These are phyloP conservation scores for Kodamaea sp. DNA, from an alignment of 1,139 yeast species.

Conservation along the genomic window DNA sequence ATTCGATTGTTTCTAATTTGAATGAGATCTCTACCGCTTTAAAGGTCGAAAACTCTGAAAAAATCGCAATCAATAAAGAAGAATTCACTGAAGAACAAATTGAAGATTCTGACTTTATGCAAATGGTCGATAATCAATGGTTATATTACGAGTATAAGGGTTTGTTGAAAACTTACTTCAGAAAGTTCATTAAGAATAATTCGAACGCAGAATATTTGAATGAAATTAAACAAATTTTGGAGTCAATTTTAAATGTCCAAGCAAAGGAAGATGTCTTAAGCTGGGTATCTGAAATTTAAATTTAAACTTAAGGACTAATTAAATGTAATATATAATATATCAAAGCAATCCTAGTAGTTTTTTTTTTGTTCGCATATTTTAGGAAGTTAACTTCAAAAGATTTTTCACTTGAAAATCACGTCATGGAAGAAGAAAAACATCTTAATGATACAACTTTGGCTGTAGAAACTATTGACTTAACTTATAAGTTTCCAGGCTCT, in stretches of 20 bases:
- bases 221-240: conserved; percentile 21
- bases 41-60: conserved; percentile 20
- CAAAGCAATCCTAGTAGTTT: no score
- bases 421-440: conserved; percentile 1
- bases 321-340: background rate
- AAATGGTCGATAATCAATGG: conserved; percentile 38
- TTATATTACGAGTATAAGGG: conserved; percentile 43
- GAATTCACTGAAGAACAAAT: conserved; percentile 25
- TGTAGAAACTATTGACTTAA: conserved; percentile 61
- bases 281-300: conserved; percentile 28
- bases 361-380: background rate
- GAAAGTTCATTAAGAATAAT: conserved; percentile 26
- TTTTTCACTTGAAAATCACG: background rate
- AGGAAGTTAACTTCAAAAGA: background rate
- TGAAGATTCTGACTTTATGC: conserved; percentile 22
- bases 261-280: conserved; percentile 25
- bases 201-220: conserved; percentile 17
- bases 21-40: conserved; percentile 27
- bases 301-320: background rate
- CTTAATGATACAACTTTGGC: conserved; percentile 33
- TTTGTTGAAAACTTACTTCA: conserved; percentile 37
- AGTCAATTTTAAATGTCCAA: conserved; percentile 23
- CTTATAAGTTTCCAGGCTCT: conserved; percentile 64
- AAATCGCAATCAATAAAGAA: conserved; percentile 22
- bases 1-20: conserved; percentile 35